Evolutionary conservation across 371 early-diverging fungal species (phyloP).

Genomic region (Saksenaea vasiformis): DNA sequence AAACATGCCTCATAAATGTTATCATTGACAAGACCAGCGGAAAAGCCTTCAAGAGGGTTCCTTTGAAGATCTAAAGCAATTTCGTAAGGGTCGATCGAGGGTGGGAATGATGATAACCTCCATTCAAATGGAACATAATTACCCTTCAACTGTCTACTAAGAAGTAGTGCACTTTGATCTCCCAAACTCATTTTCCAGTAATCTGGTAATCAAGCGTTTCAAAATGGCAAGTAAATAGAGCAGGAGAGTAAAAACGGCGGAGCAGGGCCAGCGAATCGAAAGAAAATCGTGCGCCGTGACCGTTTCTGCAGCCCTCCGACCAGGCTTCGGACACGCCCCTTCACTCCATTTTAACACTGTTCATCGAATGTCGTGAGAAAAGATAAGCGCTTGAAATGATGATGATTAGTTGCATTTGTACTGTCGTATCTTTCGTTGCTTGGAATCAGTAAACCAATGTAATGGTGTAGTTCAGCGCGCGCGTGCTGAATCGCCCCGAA

Average conservation of each 20-base stretch:
- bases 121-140: background rate
- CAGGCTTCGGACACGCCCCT: too few species aligned
- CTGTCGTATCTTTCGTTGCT: too few species aligned
- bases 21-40: conserved; percentile 72
- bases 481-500: too few species aligned
- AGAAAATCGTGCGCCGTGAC: too few species aligned
- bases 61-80: conserved; percentile 59
- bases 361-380: too few species aligned
- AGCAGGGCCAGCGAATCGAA: too few species aligned
- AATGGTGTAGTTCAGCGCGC: too few species aligned
- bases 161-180: conserved; percentile 11
- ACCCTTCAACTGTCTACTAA: conserved; percentile 9
- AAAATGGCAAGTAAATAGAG: background rate
- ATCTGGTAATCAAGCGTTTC: background rate
- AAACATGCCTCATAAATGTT: conserved; percentile 71
- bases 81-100: background rate
- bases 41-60: conserved; percentile 80
- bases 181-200: conserved; percentile 1
- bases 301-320: too few species aligned
- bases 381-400: too few species aligned
- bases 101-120: background rate
- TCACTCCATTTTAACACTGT: too few species aligned
- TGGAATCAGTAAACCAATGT: too few species aligned
- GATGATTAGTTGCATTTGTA: too few species aligned
- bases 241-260: background rate